A percentile compares a stretch with the other conserved stretches of the same genome.
phyloP scores from a whole-genome alignment of 768 basidiomycete genomes.

The Psilocybe subaeruginosa region DNA sequence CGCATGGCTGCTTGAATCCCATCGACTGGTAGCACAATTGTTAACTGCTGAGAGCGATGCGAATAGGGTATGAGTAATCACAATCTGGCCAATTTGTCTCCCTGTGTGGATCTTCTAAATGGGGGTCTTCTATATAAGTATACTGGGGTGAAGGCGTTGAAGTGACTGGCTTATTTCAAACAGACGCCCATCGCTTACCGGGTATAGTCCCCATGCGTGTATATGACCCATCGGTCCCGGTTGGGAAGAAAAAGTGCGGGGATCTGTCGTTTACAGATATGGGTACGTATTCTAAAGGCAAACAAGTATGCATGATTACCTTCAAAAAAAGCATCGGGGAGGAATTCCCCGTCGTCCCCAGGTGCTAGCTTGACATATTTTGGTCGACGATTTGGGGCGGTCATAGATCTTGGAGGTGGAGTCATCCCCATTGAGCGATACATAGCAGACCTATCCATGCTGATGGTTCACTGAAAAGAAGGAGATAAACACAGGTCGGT shows the following conservation, averaged over 20 bases:
- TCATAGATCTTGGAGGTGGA: not conserved
- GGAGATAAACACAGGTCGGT: not conserved
- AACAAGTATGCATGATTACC: conserved; percentile 16
- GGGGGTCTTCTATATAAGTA: not conserved
- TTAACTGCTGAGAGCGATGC: not conserved
- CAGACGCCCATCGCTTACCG: conserved; percentile 14
- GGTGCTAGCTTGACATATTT: conserved; percentile 27
- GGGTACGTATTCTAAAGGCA: not conserved
- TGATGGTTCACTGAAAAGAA: not conserved
- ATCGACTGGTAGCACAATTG: conserved; percentile 14
- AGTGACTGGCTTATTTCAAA: not conserved
- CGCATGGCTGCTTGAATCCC: conserved; percentile 20
- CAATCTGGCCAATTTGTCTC: conserved; percentile 17
- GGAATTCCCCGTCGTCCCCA: conserved; percentile 26
- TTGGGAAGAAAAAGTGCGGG: conserved; percentile 20
- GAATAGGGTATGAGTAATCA: not conserved
- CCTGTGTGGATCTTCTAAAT: not conserved
- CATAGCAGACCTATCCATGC: not conserved
- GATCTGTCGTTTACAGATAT: conserved; percentile 18
- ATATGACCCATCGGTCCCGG: conserved; percentile 30
- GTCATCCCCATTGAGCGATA: not conserved
- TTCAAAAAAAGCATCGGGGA: conserved; percentile 28
- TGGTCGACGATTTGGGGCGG: conserved; percentile 14
- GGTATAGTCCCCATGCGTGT: conserved; percentile 33
- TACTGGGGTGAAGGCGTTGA: not conserved